phyloP scores from a whole-genome alignment of 1,139 yeast species.

The Hyphopichia pseudoburtonii region DNA sequence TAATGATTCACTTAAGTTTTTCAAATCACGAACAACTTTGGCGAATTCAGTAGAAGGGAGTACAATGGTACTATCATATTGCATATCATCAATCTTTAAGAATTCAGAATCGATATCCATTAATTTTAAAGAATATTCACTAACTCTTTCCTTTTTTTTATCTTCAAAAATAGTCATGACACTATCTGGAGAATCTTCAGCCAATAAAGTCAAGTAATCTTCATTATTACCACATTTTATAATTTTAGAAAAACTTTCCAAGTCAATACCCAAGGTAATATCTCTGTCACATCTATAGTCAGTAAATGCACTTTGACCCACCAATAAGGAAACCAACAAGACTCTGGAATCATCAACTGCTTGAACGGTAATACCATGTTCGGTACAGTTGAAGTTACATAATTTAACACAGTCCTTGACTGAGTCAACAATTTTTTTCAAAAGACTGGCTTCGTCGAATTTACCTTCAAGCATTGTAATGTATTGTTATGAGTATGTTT shows the following conservation, averaged over 20 bases:
- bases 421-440: slow-evolving; percentile 90
- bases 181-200: slow-evolving; percentile 88
- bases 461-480: slow-evolving; percentile 88
- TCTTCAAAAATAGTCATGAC: slow-evolving; percentile 88
- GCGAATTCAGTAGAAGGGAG: slow-evolving; percentile 90
- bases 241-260: slow-evolving; percentile 82
- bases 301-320: slow-evolving; percentile 87
- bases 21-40: slow-evolving; percentile 86
- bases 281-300: slow-evolving; percentile 96
- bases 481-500: slow-evolving; percentile 3
- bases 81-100: slow-evolving; percentile 91
- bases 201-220: slow-evolving; percentile 83
- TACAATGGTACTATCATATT: slow-evolving; percentile 80
- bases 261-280: slow-evolving; percentile 87
- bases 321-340: slow-evolving; percentile 80
- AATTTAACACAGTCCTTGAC: slow-evolving; percentile 90
- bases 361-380: slow-evolving; percentile 91
- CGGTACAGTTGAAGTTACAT: slow-evolving; percentile 95
- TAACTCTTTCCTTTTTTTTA: slow-evolving; percentile 82
- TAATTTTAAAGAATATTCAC: slow-evolving; percentile 87
- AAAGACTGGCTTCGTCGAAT: slow-evolving; percentile 86
- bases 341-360: slow-evolving; percentile 98
- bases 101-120: slow-evolving; percentile 97
- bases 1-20: slow-evolving; percentile 82
- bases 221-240: slow-evolving; percentile 89